Base-by-base conservation (phyloP, 139 green algal species). In the Haematococcus lacustris region DNA sequence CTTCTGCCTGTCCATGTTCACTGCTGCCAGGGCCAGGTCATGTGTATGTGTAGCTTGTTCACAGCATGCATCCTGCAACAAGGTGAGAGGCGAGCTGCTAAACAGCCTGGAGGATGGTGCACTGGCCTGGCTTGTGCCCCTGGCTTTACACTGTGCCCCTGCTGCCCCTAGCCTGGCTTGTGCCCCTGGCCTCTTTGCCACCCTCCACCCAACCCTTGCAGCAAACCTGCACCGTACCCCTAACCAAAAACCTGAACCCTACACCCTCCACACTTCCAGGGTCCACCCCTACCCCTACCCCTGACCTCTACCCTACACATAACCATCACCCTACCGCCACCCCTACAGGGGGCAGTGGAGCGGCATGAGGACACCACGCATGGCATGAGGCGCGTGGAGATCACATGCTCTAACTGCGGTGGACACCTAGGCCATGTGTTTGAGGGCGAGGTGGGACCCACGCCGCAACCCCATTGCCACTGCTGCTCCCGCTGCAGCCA, bases 361-460 rank as follows among this genome's bases (percentile, higher is more conserved):
- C 77, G 82, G 25, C 79, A 93, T 53, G 83, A 81, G 64, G 88
- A 96, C 71, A 78, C 71, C 34, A 66, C 77, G 33, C 76, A 81
- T 51, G 72, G 77, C 51, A 76, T 78, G 73, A 69, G 37, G 68
- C 68, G 71, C 13, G 71, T 80, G 69, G 75, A 82, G 68, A 80
- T 86, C 57, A 78, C 71, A 3, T 68, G 81, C 65, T 51, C 64
- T 32, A 87, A 87, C 41, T 87, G 81, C 66, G 81, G 78, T 4
- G 93, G 94, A 2, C 95, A 99, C 74, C 76, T 99, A 50, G 95
- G 95, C 0, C 94, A 98, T 80, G 94, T 97, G 5, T 98, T 98
- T 78, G 86, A 96, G 72, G 83, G 80, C 40, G 92, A 97, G 82
- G 73, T 78, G 59, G 5, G 73, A 6, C 23, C 13, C 47, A 57